A percentile compares a stretch with the other conserved stretches of the same genome.
These are phyloP conservation scores for Falciphora oryzae DNA, from an alignment of 2,329 filamentous ascomycete genomes.

Conservation along the genomic window DNA sequence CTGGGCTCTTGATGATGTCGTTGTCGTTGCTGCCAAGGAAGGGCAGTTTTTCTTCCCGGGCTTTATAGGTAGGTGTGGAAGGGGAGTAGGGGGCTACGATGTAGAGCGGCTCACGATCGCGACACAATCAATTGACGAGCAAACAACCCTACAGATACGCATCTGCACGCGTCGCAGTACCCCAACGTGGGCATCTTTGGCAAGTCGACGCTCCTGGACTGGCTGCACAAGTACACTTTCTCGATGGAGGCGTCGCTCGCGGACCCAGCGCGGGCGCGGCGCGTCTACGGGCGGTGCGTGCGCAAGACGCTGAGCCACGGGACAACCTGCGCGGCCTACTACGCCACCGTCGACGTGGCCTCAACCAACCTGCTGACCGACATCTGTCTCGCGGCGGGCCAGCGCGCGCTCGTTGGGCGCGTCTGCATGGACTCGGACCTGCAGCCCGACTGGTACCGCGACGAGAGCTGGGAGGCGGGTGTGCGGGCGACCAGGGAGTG, in stretches of 20 bases:
- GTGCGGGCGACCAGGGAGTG: constrained; percentile 50
- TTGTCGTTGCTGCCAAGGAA: constrained; percentile 30
- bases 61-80: constrained; percentile 56
- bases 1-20: constrained; percentile 36
- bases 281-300: constrained; percentile 73
- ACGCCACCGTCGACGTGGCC: constrained; percentile 78
- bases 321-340: constrained; percentile 93
- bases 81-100: background rate
- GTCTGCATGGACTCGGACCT: constrained; percentile 83
- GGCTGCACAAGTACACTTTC: constrained; percentile 93
- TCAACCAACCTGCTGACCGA: constrained; percentile 89
- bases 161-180: constrained; percentile 92
- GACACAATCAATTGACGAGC: background rate
- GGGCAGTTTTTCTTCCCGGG: constrained; percentile 78
- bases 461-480: constrained; percentile 56
- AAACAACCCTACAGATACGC: constrained; percentile 62
- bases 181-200: constrained; percentile 93
- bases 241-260: constrained; percentile 77
- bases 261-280: constrained; percentile 54
- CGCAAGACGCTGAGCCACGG: constrained; percentile 78
- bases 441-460: constrained; percentile 73
- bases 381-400: constrained; percentile 72
- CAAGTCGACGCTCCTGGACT: constrained; percentile 85
- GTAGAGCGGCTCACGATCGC: background rate
- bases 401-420: constrained; percentile 84